A percentile compares a stretch with the other conserved stretches of the same genome.
Evolutionary conservation across 352 stramenopile genomes (phyloP).

Genomic region (Phytophthora podocarpi): DNA sequence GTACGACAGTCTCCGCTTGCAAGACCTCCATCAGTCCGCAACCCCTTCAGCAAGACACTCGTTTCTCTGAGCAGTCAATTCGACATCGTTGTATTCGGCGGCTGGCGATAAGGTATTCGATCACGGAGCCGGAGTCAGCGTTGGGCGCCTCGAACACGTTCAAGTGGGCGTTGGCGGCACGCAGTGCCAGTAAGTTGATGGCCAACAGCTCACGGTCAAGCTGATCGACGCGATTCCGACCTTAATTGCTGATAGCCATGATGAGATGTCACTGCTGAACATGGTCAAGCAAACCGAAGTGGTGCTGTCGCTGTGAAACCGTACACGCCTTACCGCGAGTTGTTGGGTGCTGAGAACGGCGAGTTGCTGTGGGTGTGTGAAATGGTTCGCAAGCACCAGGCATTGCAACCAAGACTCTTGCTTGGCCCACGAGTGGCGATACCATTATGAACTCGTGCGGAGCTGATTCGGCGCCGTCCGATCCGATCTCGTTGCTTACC

Average conservation of each 20-base stretch:
- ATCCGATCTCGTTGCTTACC: slow-evolving; percentile 67
- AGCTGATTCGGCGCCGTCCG: slow-evolving; percentile 83
- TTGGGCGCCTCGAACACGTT: slow-evolving; percentile 28
- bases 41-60: background rate
- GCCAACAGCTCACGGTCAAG: slow-evolving; percentile 33
- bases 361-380: slow-evolving; percentile 79
- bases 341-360: slow-evolving; percentile 80
- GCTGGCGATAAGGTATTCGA: slow-evolving; percentile 65
- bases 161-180: slow-evolving; percentile 85
- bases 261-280: slow-evolving; percentile 49
- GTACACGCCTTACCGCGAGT: slow-evolving; percentile 75
- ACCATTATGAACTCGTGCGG: slow-evolving; percentile 85
- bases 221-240: slow-evolving; percentile 41
- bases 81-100: slow-evolving; percentile 78
- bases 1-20: background rate
- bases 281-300: slow-evolving; percentile 74
- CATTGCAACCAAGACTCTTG: slow-evolving; percentile 53
- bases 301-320: slow-evolving; percentile 81
- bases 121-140: slow-evolving; percentile 45
- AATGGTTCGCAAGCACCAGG: slow-evolving; percentile 70
- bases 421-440: too few relatives aligned
- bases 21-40: slow-evolving; percentile 7
- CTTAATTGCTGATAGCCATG: slow-evolving; percentile 49
- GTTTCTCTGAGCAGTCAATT: slow-evolving; percentile 21
- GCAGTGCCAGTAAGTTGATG: slow-evolving; percentile 63